Percentiles rank a stretch among this genome's conserved stretches.
Evolutionary conservation across 2,329 filamentous ascomycete genomes (phyloP).

Genomic region (Paecilomyces niveus): DNA sequence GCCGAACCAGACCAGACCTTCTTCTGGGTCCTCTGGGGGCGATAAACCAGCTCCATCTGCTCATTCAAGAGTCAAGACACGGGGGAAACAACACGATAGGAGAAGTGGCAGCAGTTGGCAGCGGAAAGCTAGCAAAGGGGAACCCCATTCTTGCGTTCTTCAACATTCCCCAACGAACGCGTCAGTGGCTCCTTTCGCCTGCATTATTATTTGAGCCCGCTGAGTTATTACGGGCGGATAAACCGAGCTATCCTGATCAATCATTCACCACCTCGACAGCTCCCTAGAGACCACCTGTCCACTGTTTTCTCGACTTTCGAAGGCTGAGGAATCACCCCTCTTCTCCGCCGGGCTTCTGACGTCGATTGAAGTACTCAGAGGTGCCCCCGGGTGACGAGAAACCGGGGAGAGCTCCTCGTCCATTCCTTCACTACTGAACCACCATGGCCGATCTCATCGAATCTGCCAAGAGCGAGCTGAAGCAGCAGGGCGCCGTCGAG

Average conservation of each 20-base stretch:
- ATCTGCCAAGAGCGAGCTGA: slow-evolving; percentile 55
- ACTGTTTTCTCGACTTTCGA: neutral
- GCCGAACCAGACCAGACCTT: neutral
- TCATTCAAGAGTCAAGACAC: neutral
- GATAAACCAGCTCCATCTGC: neutral
- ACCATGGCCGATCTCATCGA: slow-evolving; percentile 8
- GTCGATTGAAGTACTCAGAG: neutral
- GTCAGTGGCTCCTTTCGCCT: neutral
- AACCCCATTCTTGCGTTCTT: neutral
- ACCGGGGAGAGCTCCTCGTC: neutral
- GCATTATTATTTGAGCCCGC: neutral
- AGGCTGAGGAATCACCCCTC: neutral
- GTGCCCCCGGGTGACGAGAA: neutral
- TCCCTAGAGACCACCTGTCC: neutral
- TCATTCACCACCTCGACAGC: neutral
- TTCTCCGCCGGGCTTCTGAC: neutral
- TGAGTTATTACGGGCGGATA: neutral
- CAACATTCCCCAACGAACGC: neutral
- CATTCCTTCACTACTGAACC: neutral
- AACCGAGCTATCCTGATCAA: neutral
- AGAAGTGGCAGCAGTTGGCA: no score
- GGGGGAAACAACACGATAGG: no score
- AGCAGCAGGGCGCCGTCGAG: slow-evolving; percentile 72
- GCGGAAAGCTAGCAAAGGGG: neutral
- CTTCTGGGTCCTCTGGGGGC: neutral